A percentile compares a stretch with the other conserved stretches of the same genome.
These are phyloP conservation scores for Suhomyces sp. DNA, from an alignment of 805 yeast genomes.

Conservation along the genomic window DNA sequence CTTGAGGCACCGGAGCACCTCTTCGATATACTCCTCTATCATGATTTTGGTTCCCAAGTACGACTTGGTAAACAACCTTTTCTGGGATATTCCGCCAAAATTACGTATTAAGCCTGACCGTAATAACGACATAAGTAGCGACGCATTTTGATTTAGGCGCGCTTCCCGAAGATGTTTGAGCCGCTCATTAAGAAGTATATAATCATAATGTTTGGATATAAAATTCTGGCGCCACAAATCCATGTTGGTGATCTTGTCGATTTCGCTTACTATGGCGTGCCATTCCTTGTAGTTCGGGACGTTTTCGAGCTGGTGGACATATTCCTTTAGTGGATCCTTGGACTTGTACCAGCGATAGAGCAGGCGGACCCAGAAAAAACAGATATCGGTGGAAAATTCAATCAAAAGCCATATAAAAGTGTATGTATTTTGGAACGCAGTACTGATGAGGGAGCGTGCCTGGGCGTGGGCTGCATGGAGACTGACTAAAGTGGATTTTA, in stretches of 20 bases:
- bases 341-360: slow-evolving; percentile 32
- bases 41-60: slow-evolving; percentile 85
- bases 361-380: slow-evolving; percentile 46
- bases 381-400: slow-evolving; percentile 44
- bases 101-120: slow-evolving; percentile 84
- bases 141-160: slow-evolving; percentile 54
- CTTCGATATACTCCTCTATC: slow-evolving; percentile 82
- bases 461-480: not conserved
- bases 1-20: slow-evolving; percentile 66
- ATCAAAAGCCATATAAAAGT: slow-evolving; percentile 39
- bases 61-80: slow-evolving; percentile 73
- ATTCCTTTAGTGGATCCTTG: slow-evolving; percentile 46
- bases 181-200: slow-evolving; percentile 73
- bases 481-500: not conserved
- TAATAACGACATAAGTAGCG: slow-evolving; percentile 59
- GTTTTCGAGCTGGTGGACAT: slow-evolving; percentile 46
- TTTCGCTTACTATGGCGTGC: slow-evolving; percentile 52
- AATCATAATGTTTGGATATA: slow-evolving; percentile 78
- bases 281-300: slow-evolving; percentile 69
- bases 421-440: slow-evolving; percentile 33
- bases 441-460: not conserved
- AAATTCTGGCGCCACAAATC: slow-evolving; percentile 77
- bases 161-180: slow-evolving; percentile 61
- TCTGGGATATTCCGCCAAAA: slow-evolving; percentile 86
- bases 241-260: slow-evolving; percentile 45